Evolutionary conservation across 306 rosid genomes (phyloP).

Genomic region (Dicorynia guianensis): DNA sequence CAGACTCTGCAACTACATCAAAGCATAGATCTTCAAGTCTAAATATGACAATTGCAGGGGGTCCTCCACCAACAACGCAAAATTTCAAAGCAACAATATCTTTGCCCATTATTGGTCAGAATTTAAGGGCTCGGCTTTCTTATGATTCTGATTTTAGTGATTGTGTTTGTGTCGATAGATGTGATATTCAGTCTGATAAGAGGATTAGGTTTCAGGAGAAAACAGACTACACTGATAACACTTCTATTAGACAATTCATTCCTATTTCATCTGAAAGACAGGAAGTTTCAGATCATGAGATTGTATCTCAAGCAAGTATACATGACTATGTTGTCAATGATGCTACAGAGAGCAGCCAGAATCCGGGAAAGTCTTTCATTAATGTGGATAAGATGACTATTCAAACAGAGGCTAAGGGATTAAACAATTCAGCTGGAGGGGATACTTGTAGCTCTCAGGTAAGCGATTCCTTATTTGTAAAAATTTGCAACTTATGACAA

Average conservation of each 20-base stretch:
- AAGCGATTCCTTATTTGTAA: conserved; percentile 29
- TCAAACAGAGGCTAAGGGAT: conserved; percentile 45
- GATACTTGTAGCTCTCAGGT: conserved; percentile 55
- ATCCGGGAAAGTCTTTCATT: conserved; percentile 39
- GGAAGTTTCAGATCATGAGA: conserved; percentile 40
- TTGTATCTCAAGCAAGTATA: conserved; percentile 48
- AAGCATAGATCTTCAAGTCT: conserved; percentile 58
- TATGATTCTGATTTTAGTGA: conserved; percentile 60
- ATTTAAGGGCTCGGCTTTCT: conserved; percentile 79
- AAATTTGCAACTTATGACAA: conserved; percentile 6
- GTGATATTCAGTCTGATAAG: conserved; percentile 34
- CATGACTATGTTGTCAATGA: conserved; percentile 40
- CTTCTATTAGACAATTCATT: conserved; percentile 39
- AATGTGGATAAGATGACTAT: conserved; percentile 35
- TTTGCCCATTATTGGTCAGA: conserved; percentile 83
- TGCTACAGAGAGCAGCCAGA: conserved; percentile 35
- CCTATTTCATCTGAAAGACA: conserved; percentile 43
- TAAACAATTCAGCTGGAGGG: conserved; percentile 44
- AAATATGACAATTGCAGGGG: conserved; percentile 93
- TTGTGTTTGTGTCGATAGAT: conserved; percentile 39
- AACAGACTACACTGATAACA: conserved; percentile 36
- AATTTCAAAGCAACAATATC: conserved; percentile 84
- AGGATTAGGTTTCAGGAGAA: conserved; percentile 44
- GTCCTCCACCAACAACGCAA: conserved; percentile 93
- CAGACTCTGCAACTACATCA: conserved; percentile 52